phyloP scores from a whole-genome alignment of 345 rosid species.

The Pseudoturritis turrita region DNA sequence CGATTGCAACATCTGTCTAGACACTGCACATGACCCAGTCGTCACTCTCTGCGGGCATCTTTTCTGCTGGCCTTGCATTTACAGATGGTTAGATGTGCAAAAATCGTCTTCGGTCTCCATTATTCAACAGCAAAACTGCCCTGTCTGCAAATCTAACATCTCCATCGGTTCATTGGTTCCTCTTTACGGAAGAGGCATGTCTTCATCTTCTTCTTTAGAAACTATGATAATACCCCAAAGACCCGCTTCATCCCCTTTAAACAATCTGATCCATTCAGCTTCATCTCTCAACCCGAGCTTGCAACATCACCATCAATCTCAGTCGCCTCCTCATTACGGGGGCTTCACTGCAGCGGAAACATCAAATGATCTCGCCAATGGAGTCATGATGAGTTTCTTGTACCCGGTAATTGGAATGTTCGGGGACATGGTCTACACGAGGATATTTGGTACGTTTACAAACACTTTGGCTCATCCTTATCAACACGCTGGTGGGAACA shows the following conservation, averaged over 20 bases:
- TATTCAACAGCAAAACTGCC: constrained; percentile 53
- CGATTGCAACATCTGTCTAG: constrained; percentile 73
- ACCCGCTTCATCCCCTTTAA: constrained; percentile 40
- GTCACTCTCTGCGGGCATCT: constrained; percentile 82
- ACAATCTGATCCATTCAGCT: constrained; percentile 13
- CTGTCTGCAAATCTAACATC: constrained; percentile 73
- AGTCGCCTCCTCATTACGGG: constrained; percentile 21
- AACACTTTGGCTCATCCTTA: constrained; percentile 40
- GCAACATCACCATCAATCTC: constrained; percentile 2
- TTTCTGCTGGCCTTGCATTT: constrained; percentile 82
- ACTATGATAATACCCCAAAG: constrained; percentile 48
- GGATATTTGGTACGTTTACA: constrained; percentile 44
- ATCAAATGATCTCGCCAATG: constrained; percentile 37
- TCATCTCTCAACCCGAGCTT: constrained; percentile 16
- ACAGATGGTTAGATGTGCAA: constrained; percentile 29
- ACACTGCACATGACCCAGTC: constrained; percentile 60
- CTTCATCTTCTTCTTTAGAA: constrained; percentile 36
- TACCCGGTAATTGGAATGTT: constrained; percentile 49
- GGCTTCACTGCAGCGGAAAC: constrained; percentile 28
- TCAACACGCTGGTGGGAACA: constrained; percentile 36
- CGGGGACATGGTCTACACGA: constrained; percentile 48
- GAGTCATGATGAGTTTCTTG: constrained; percentile 38
- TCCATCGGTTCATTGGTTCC: constrained; percentile 66
- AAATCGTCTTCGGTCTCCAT: constrained; percentile 37
- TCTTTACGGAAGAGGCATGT: constrained; percentile 67